Evolutionary conservation across 129 eudicot genomes (phyloP).

Genomic region (Flaveria brownii): DNA sequence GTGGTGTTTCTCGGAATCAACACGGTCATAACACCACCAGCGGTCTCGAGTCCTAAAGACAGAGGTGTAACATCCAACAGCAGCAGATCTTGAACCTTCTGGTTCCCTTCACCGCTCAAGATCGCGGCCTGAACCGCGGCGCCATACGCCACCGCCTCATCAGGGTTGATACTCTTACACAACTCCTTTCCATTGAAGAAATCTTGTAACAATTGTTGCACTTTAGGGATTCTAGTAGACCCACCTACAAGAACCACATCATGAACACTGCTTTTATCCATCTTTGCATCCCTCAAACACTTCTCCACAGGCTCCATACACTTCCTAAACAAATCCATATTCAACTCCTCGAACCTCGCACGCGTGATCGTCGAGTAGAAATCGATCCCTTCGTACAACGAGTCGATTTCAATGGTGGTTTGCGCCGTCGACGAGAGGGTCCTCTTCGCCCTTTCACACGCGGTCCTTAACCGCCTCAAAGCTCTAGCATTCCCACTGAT

Average conservation of each 20-base stretch:
- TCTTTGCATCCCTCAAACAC: conserved; percentile 88
- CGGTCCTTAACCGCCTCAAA: conserved; percentile 69
- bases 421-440: conserved; percentile 86
- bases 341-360: conserved; percentile 76
- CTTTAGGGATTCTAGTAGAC: conserved; percentile 81
- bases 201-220: conserved; percentile 74
- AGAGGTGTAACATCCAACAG: conserved; percentile 79
- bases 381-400: conserved; percentile 72
- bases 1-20: conserved; percentile 77
- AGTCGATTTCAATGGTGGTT: conserved; percentile 80
- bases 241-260: conserved; percentile 92
- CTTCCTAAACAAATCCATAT: conserved; percentile 84
- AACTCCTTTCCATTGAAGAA: conserved; percentile 80
- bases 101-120: conserved; percentile 75
- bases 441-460: conserved; percentile 82
- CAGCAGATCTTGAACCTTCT: conserved; percentile 79
- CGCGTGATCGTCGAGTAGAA: conserved; percentile 87
- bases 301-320: conserved; percentile 94
- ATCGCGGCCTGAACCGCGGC: conserved; percentile 84
- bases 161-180: conserved; percentile 86
- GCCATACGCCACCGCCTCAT: conserved; percentile 88
- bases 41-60: conserved; percentile 72
- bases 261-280: conserved; percentile 76
- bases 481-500: conserved; percentile 80
- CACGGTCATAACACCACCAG: conserved; percentile 82